Evolutionary conservation across 1,139 yeast species (phyloP).

Genomic region (Insectozyma bohioensis): DNA sequence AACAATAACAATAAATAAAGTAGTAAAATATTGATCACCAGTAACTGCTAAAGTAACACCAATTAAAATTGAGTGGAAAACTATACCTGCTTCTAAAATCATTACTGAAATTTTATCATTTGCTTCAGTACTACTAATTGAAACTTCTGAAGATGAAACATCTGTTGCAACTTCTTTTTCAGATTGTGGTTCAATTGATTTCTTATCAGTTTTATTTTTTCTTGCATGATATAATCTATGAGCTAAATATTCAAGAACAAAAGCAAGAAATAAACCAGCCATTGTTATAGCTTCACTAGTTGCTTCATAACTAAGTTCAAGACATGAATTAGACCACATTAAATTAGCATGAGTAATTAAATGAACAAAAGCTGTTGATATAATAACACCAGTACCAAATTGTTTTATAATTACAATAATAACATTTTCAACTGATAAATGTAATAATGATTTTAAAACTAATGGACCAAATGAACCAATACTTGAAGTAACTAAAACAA

Average conservation of each 20-base stretch:
- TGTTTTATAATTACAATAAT: constrained; percentile 28
- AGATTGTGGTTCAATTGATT: constrained; percentile 4
- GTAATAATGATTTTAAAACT: constrained; percentile 21
- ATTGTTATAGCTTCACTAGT: constrained; percentile 33
- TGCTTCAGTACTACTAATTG: constrained; percentile 7
- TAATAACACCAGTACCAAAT: constrained; percentile 36
- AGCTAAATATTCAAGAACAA: constrained; percentile 30
- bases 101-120: constrained; percentile 20
- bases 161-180: constrained; percentile 5
- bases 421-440: constrained; percentile 24
- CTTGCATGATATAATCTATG: constrained; percentile 17
- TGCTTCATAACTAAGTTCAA: constrained; percentile 25
- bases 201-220: constrained; percentile 1
- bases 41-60: constrained; percentile 40
- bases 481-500: constrained; percentile 30
- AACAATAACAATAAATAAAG: constrained; percentile 37
- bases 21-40: constrained; percentile 32
- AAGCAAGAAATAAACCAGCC: constrained; percentile 34
- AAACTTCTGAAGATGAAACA: constrained; percentile 11
- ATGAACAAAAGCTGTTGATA: constrained; percentile 37
- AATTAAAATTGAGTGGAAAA: constrained; percentile 43
- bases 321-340: constrained; percentile 28
- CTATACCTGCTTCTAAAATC: constrained; percentile 40
- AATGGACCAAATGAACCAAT: constrained; percentile 35
- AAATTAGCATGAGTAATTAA: constrained; percentile 30